Evolutionary conservation across 164 flowering plant genomes (phyloP).

Genomic region (Aristolochia fimbriata): DNA sequence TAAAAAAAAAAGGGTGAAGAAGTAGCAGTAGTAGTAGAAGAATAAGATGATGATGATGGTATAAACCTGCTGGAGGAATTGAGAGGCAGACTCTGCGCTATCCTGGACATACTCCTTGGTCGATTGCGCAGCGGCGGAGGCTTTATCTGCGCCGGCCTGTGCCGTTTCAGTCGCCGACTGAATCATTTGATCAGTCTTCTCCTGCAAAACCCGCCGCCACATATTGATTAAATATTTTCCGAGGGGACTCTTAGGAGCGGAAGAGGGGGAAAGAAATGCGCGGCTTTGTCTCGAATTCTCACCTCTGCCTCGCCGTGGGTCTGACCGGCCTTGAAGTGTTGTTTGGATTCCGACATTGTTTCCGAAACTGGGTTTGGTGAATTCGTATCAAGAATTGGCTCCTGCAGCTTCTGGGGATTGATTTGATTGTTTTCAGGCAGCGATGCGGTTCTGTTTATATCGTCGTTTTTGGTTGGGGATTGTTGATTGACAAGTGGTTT

Average conservation of each 20-base stretch:
- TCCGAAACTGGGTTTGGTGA: background rate
- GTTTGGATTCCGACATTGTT: constrained; percentile 6
- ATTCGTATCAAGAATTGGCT: background rate
- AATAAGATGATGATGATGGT: background rate
- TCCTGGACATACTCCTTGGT: background rate
- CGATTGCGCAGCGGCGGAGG: background rate
- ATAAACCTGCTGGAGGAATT: constrained; percentile 5
- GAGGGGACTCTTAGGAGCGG: background rate
- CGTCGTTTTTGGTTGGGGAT: background rate
- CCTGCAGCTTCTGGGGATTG: background rate
- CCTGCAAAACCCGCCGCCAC: background rate
- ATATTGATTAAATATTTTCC: background rate
- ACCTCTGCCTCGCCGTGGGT: constrained; percentile 10
- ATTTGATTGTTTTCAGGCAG: background rate
- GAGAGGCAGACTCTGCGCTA: background rate
- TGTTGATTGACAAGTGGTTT: background rate
- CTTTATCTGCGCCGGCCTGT: background rate
- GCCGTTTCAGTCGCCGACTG: constrained; percentile 5
- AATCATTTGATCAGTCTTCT: background rate
- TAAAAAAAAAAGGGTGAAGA: no score
- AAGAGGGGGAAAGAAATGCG: no score
- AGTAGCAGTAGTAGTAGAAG: no score
- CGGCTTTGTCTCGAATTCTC: no score
- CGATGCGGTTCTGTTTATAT: background rate
- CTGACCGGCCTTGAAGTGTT: constrained; percentile 4